A percentile compares a stretch with the other conserved stretches of the same genome.
Conservation (phyloP, 371 early-diverging fungal species). For the Lichtheimia ramosa region DNA sequence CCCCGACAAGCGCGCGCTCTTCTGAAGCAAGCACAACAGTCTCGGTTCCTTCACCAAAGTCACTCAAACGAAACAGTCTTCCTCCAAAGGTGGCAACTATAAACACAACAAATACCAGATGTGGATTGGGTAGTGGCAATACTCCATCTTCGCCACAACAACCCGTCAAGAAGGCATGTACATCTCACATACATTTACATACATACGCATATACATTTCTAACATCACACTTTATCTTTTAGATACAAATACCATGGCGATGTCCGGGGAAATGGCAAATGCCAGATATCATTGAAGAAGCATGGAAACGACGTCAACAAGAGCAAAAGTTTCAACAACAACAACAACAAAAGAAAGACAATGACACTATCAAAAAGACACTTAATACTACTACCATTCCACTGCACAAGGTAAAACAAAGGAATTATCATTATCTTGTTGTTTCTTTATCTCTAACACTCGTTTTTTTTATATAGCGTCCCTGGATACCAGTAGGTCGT, state of each 20-base stretch:
- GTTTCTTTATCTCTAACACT: background rate
- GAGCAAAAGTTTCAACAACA: constrained; percentile 11
- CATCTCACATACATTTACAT: background rate
- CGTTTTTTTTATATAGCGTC: constrained; percentile 13
- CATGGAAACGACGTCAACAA: constrained; percentile 22
- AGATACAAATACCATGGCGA: constrained; percentile 26
- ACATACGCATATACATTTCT: background rate
- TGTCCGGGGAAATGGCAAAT: constrained; percentile 46
- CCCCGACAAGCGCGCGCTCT: constrained; percentile 11
- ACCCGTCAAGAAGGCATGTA: background rate
- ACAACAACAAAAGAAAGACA: constrained; percentile 12
- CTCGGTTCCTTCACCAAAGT: constrained; percentile 10
- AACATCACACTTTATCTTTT: background rate
- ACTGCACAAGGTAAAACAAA: constrained; percentile 14
- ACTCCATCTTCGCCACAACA: background rate
- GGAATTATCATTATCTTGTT: background rate
- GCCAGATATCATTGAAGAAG: constrained; percentile 51
- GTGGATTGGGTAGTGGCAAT: too few species aligned
- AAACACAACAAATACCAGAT: background rate
- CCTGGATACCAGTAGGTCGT: constrained; percentile 47
- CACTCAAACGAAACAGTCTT: constrained; percentile 3
- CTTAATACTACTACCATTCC: background rate
- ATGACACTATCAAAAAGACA: constrained; percentile 13
- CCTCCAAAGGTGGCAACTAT: background rate
- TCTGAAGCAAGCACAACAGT: constrained; percentile 3